Base-by-base conservation (phyloP, 2,329 filamentous ascomycete genomes). In the Bimuria novae-zelandiae region DNA sequence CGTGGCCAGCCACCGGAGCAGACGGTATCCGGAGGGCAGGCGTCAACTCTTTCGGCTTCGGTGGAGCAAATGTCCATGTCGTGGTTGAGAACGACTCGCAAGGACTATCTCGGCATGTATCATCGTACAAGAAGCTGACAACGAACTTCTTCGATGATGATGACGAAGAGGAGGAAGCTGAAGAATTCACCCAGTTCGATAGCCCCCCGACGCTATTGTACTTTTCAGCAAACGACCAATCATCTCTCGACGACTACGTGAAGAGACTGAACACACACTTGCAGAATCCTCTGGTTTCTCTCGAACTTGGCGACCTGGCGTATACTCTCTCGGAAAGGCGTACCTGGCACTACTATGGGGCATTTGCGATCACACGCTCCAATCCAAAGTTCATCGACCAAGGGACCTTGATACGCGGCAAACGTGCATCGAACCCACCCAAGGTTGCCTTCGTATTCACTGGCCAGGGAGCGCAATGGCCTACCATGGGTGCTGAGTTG, bases 291-390 rank as follows among this genome's bases (percentile, higher is more conserved):
- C 10, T n/a, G 6, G 42, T 45, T 17, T 29, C 14, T n/a, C 12
- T 37, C 3, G n/a, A 55, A 1, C 39, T 63, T 29, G 43, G 41
- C 19, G 52, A 60, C 22, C 25, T 65, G 12, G 61, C 61, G 1
- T 62, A 65, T 16, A 67, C 64, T 0, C 54, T 67, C 6, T 54
- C 52, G 6, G 55, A 61, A 29, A 50, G 60, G n/a, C 41, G 56
- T 12, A 57, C 22, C 7, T 49, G 36, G 10, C 43, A 53, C 4
- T 59, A 22, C 19, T 36, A 62, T 21, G 41, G 37, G 3, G 17
- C 37, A 3, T 22, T 1, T 12, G 40, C n/a, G 7, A 42, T 17
- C 40, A 25, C 37, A 7, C 17, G 17, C 7, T 41, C 39, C 5
- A 41, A 29, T 27, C 22, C 22, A 1, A 21, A 41, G 23, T 16